phyloP scores from a whole-genome alignment of 371 early-diverging fungal species.

The Rhizopus arrhizus region DNA sequence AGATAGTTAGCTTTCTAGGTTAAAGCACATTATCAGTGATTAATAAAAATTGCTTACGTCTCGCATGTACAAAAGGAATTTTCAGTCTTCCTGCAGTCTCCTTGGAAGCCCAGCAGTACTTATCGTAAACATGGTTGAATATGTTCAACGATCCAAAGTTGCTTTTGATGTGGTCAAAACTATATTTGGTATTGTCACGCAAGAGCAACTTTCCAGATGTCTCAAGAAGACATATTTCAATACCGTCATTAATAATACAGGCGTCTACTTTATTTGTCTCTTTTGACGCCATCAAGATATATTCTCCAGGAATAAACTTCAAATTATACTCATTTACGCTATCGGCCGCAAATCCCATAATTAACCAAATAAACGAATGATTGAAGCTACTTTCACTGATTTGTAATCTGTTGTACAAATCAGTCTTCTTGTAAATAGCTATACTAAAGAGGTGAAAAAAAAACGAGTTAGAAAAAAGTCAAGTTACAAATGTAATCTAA shows the following conservation, averaged over 20 bases:
- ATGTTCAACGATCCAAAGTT: conserved; percentile 10
- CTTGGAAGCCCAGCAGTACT: conserved; percentile 13
- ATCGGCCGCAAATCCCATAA: conserved; percentile 9
- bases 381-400: conserved; percentile 7
- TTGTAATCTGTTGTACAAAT: conserved; percentile 10
- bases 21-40: conserved; percentile 11
- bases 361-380: conserved; percentile 7
- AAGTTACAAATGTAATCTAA: conserved; percentile 9
- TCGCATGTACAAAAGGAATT: conserved; percentile 14
- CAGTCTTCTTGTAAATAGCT: conserved; percentile 8
- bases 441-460: conserved; percentile 12
- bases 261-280: conserved; percentile 12
- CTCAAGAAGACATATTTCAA: conserved; percentile 14
- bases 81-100: conserved; percentile 9
- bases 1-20: conserved; percentile 13
- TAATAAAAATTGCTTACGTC: conserved; percentile 12
- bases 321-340: conserved; percentile 11
- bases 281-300: conserved; percentile 13
- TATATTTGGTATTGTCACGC: conserved; percentile 12
- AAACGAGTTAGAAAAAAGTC: conserved; percentile 6
- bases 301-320: conserved; percentile 14
- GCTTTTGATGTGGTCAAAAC: conserved; percentile 10
- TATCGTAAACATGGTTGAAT: conserved; percentile 6
- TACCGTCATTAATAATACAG: conserved; percentile 9
- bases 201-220: conserved; percentile 13